A percentile compares a stretch with the other conserved stretches of the same genome.
phyloP scores from a whole-genome alignment of 2,329 filamentous ascomycete genomes.

The Colletotrichum liriopes region DNA sequence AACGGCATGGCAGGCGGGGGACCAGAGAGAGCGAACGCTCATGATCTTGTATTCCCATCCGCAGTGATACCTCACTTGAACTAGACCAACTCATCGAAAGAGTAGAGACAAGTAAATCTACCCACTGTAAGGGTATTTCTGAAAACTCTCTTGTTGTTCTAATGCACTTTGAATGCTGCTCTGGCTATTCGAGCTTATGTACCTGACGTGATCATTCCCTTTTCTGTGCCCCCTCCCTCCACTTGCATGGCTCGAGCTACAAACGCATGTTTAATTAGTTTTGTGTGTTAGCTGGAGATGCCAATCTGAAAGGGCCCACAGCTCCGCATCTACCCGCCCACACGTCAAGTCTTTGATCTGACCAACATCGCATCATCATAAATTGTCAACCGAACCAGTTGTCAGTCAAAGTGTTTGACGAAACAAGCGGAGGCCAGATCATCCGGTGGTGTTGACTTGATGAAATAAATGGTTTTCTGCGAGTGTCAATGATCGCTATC shows the following conservation, averaged over 20 bases:
- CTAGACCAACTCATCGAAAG: no score
- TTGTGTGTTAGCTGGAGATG: background rate
- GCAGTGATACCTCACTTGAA: no score
- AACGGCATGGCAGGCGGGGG: background rate
- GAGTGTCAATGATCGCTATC: background rate
- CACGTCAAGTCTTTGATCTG: constrained; percentile 2
- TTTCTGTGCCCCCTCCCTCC: no score
- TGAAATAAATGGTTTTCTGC: background rate
- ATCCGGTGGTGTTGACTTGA: background rate
- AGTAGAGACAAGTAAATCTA: no score
- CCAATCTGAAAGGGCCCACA: background rate
- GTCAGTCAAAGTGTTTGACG: background rate
- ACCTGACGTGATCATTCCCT: no score
- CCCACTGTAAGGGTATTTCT: no score
- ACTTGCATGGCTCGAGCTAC: background rate
- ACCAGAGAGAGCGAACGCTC: no score
- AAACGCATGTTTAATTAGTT: constrained; percentile 3
- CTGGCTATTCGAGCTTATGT: no score
- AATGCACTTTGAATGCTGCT: no score
- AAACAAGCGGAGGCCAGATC: background rate
- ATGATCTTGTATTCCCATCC: no score
- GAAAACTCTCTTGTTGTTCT: no score
- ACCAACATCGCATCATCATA: background rate
- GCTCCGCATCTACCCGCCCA: constrained; percentile 3
- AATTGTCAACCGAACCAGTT: background rate